These are phyloP conservation scores for Tylopilus sp. DNA, from an alignment of 1,284 basidiomycete species.

Conservation along the genomic window DNA sequence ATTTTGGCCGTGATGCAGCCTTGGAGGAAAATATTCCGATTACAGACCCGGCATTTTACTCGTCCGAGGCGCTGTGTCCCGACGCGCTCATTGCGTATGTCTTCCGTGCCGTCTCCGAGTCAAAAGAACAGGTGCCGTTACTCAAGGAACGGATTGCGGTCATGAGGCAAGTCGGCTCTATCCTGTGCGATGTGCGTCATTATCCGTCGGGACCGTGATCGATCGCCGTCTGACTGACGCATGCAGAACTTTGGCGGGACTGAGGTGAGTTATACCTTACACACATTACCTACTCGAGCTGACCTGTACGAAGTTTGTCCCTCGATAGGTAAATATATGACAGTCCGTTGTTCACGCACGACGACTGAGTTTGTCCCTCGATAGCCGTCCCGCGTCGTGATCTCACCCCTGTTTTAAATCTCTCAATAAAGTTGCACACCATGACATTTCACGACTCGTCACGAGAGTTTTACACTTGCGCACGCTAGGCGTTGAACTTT, in stretches of 20 bases:
- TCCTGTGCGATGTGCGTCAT: constrained; percentile 59
- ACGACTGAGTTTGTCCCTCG: too few relatives aligned
- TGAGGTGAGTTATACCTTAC: too few relatives aligned
- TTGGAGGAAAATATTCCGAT: constrained; percentile 69
- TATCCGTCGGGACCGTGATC: constrained; percentile 4
- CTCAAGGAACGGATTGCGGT: constrained; percentile 65
- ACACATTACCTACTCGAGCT: too few relatives aligned
- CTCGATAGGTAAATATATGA: too few relatives aligned
- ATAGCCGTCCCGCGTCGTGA: too few relatives aligned
- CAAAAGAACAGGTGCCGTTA: constrained; percentile 63
- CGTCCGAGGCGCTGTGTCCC: constrained; percentile 62
- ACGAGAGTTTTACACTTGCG: too few relatives aligned
- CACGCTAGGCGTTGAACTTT: too few relatives aligned
- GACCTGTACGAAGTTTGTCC: too few relatives aligned
- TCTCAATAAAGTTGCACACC: too few relatives aligned
- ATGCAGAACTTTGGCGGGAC: constrained; percentile 65
- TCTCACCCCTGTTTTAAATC: too few relatives aligned
- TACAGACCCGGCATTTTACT: constrained; percentile 73
- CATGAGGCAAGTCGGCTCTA: constrained; percentile 69
- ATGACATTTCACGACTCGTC: too few relatives aligned
- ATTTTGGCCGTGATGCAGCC: constrained; percentile 35
- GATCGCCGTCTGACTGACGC: constrained; percentile 9
- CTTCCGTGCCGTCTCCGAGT: constrained; percentile 60
- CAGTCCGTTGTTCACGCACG: too few relatives aligned
- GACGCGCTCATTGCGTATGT: constrained; percentile 63